A percentile compares a stretch with the other conserved stretches of the same genome.
Evolutionary conservation across 805 yeast species (phyloP).

Genomic region (Lipomyces sp.): DNA sequence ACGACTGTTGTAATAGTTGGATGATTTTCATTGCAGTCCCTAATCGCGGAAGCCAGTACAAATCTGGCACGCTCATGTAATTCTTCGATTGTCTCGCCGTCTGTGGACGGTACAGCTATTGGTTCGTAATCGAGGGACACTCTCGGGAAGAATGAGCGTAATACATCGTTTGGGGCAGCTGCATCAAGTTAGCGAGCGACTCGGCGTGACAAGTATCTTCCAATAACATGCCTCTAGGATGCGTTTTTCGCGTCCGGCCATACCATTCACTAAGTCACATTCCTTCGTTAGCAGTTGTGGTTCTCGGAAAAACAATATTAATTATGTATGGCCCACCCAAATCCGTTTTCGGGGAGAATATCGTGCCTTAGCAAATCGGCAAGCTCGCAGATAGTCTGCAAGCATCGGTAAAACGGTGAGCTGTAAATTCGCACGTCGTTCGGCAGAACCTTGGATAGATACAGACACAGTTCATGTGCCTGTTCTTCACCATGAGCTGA

Average conservation of each 20-base stretch:
- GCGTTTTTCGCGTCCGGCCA: slow-evolving; percentile 64
- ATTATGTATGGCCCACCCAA: slow-evolving; percentile 53
- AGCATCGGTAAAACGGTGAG: slow-evolving; percentile 89
- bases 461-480: slow-evolving; percentile 76
- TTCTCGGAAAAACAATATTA: neutral
- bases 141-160: slow-evolving; percentile 60
- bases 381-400: slow-evolving; percentile 77
- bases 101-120: slow-evolving; percentile 60
- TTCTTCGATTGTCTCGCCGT: slow-evolving; percentile 79
- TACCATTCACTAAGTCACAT: slow-evolving; percentile 72
- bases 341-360: slow-evolving; percentile 74
- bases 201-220: neutral
- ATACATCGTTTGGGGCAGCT: slow-evolving; percentile 57
- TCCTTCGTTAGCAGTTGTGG: neutral
- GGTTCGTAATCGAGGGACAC: slow-evolving; percentile 56
- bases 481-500: slow-evolving; percentile 89
- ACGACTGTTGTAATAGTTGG: slow-evolving; percentile 69
- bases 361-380: slow-evolving; percentile 63
- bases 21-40: slow-evolving; percentile 57
- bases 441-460: slow-evolving; percentile 55
- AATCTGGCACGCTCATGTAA: slow-evolving; percentile 62
- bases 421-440: slow-evolving; percentile 73
- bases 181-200: neutral
- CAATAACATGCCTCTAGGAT: slow-evolving; percentile 57
- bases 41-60: slow-evolving; percentile 63